These are phyloP conservation scores for Corylus heterophylla DNA, from an alignment of 306 rosid genomes.

Conservation along the genomic window DNA sequence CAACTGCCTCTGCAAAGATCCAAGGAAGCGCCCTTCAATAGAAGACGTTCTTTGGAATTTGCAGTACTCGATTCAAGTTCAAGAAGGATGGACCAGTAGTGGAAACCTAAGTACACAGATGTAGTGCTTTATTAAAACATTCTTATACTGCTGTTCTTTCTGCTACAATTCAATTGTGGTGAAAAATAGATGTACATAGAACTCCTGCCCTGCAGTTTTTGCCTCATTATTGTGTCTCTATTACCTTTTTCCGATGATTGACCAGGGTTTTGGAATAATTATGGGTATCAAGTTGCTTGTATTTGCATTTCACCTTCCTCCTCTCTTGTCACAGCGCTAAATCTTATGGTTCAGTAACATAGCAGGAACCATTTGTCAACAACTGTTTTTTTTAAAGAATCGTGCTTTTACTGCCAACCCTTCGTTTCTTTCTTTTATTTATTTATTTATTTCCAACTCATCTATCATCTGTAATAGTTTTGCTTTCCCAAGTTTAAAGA, in stretches of 20 bases:
- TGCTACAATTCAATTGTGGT: background rate
- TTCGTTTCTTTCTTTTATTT: background rate
- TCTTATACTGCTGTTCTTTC: background rate
- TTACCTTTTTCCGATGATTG: background rate
- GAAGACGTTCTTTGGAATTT: conserved; percentile 89
- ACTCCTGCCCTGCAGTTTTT: background rate
- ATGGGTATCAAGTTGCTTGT: background rate
- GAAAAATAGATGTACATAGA: background rate
- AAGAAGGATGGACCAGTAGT: conserved; percentile 86
- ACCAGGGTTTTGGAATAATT: background rate
- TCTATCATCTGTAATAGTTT: background rate
- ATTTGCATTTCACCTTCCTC: background rate
- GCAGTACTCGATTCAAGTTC: conserved; percentile 90
- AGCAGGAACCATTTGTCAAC: background rate
- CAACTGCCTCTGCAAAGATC: conserved; percentile 62
- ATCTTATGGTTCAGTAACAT: background rate
- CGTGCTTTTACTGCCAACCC: background rate
- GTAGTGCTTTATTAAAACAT: background rate
- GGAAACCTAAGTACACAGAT: conserved; percentile 50
- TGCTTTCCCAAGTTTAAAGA: background rate
- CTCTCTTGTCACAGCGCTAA: background rate
- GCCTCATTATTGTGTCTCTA: background rate
- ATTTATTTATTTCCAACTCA: background rate
- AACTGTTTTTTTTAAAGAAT: background rate
- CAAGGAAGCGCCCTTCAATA: conserved; percentile 75